Base-by-base conservation (phyloP, 176 grass and related monocot species). In the Phoenix dactylifera region DNA sequence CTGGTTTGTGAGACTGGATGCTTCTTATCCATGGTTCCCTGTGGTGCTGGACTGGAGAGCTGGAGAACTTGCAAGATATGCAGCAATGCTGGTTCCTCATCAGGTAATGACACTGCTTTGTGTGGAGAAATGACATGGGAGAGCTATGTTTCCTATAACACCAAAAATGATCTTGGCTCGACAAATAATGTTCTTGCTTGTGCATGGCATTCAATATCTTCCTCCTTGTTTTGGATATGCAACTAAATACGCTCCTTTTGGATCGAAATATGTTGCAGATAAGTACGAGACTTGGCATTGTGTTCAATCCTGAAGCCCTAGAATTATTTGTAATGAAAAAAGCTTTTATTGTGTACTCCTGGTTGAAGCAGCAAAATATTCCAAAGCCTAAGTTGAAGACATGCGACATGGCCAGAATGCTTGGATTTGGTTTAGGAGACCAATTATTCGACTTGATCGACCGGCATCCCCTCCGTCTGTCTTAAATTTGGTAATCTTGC, bases 41-140 rank as follows among this genome's bases (percentile, higher is more conserved):
- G 90, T 90, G 50, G 77, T 95, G 9, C 83, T 95, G 53, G 90
- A 95, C 60, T 95, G 90, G 90, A 83, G 90, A 90, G 90, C 86
- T 4, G 86, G 86, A 0, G 90, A 95, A 51, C 86, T 95, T 18
- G 90, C 90, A 1, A 82, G 90, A 32, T 90, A 95, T 58, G 60
- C 90, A 15, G 86, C 90, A 28, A 95, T 95, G 90, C 54, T 95
- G 26, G 90, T 81, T 29, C 90, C 90, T 70, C 90, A 95, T 71
- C 90, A 95, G 90, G 90, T 95, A 81, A 54, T 35, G 10, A 61
- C n/a, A 1, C 28, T 12, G 35, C 12, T 44, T 12, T 44, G 35
- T 12, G 14, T 3, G 12, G 35, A 44, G 10, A 32, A 32, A 44
- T 44, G 7, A 1, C 7, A 44, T 12, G 1, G 10, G 1, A 44